phyloP scores from a whole-genome alignment of 305 asterid species.

The Fraxinus paxiana region DNA sequence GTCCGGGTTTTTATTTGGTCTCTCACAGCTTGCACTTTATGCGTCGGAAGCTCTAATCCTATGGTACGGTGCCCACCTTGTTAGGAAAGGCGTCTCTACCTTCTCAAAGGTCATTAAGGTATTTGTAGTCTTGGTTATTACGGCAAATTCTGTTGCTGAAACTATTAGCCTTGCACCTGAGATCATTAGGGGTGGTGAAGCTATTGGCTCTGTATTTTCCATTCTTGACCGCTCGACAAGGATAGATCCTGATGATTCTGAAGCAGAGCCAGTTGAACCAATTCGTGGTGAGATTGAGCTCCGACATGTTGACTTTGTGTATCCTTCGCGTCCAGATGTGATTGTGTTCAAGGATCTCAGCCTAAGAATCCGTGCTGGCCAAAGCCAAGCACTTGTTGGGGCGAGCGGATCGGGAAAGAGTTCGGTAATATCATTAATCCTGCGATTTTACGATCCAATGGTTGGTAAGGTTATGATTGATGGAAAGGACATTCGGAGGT shows the following conservation, averaged over 20 bases:
- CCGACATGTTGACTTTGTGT: constrained; percentile 83
- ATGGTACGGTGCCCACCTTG: constrained; percentile 92
- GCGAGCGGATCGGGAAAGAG: constrained; percentile 98
- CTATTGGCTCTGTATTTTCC: constrained; percentile 84
- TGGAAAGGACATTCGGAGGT: constrained; percentile 78
- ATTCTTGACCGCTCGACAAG: constrained; percentile 73
- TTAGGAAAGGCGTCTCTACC: constrained; percentile 66
- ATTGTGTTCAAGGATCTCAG: constrained; percentile 75
- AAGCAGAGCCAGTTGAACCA: constrained; percentile 62
- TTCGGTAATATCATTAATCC: constrained; percentile 70
- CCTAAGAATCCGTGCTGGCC: constrained; percentile 86
- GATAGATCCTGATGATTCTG: constrained; percentile 83
- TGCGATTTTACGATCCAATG: constrained; percentile 81
- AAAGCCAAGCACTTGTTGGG: constrained; percentile 95
- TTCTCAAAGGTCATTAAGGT: constrained; percentile 93
- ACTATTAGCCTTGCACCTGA: constrained; percentile 95
- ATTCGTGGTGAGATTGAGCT: constrained; percentile 93
- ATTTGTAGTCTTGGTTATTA: constrained; percentile 78
- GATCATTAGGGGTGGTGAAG: constrained; percentile 92
- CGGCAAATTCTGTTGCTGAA: constrained; percentile 93
- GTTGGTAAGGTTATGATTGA: constrained; percentile 88
- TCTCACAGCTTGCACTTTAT: constrained; percentile 91
- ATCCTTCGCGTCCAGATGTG: constrained; percentile 89
- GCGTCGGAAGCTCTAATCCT: constrained; percentile 86
- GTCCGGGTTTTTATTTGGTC: constrained; percentile 79